phyloP scores from a whole-genome alignment of 805 yeast genomes.

The Debaryomyces tyrocola region DNA sequence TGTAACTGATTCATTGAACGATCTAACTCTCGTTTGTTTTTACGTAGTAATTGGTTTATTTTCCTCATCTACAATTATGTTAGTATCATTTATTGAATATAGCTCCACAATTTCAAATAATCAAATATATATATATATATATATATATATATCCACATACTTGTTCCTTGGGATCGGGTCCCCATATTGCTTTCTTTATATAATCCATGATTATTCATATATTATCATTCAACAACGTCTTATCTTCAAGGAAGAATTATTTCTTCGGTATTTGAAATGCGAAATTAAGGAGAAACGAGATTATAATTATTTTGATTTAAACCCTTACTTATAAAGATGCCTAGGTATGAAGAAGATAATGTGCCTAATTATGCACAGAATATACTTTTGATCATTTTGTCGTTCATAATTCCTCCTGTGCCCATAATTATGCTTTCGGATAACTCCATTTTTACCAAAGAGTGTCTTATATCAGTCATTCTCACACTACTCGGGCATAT shows the following conservation, averaged over 20 bases:
- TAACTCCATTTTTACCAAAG: conserved; percentile 32
- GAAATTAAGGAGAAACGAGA: not conserved
- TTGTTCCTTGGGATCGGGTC: conserved; percentile 94
- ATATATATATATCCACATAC: conserved; percentile 30
- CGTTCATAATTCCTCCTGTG: conserved; percentile 38
- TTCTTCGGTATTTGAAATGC: not conserved
- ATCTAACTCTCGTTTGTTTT: conserved; percentile 82
- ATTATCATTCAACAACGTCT: too few species aligned
- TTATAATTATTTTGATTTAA: not conserved
- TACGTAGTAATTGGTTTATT: conserved; percentile 76
- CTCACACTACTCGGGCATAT: conserved; percentile 33
- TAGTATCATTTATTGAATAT: not conserved
- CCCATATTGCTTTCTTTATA: conserved; percentile 86
- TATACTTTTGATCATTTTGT: conserved; percentile 28
- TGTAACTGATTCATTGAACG: conserved; percentile 65
- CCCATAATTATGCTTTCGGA: conserved; percentile 33
- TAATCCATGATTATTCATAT: conserved; percentile 59
- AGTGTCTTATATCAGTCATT: conserved; percentile 29
- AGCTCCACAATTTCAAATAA: not conserved
- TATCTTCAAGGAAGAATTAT: too few species aligned
- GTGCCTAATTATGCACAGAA: conserved; percentile 14
- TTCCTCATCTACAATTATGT: conserved; percentile 51
- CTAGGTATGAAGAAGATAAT: not conserved
- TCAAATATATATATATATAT: not conserved
- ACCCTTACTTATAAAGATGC: not conserved